Evolutionary conservation across 495 filamentous ascomycete species (phyloP), one percentile per base, ranked within the genome.

Genomic region (Hapsidospora chrysogenum): DNA sequence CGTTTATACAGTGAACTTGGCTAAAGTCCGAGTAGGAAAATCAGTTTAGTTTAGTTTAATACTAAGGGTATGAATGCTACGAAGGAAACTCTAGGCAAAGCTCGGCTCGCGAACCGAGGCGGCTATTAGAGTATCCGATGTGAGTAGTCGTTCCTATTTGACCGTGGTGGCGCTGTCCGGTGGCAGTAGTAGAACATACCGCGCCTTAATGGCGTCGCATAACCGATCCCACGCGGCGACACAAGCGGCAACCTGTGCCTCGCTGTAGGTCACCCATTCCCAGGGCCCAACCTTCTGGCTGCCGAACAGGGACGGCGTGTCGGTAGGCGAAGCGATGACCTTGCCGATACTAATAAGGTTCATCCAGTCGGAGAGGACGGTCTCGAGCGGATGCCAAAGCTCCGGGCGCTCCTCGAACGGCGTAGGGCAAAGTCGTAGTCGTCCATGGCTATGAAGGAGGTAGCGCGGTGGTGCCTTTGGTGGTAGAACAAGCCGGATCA

Each of bases 321-420:
- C 17, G 8, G 5, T 17, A 13, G 35, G 15, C 28, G 21, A 28
- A 30, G 36, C 41, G 3, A 22, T 43, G 17, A 43, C 39, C 20
- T 46, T 56, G 1, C 50, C 50, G 4, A 53, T 35, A 0, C 38
- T 40, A 19, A 47, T 19, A 35, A 52, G 38, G 17, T 36, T 6
- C 11, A 56, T 50, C 52, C 48, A 56, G 4, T 53, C 35, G 13
- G 39, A 47, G 2, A 56, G 44, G 25, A 56, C 40, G 3, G 50
- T 56, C 35, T 53, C 52, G 7, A 53, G 27, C 0, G 52, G 52
- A 15, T 43, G 40, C 48, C 50, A 56, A 29, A 56, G 35, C 9
- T 50, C 39, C 21, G 17, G n/a, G 25, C 45, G 22, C 16, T 33
- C 16, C n/a, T 16, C 31, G 17, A n/a, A 5, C 5, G 31, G 31